Evolutionary conservation across 495 filamentous ascomycete genomes (phyloP).

Genomic region (Melanomma pulvis-pyrius): DNA sequence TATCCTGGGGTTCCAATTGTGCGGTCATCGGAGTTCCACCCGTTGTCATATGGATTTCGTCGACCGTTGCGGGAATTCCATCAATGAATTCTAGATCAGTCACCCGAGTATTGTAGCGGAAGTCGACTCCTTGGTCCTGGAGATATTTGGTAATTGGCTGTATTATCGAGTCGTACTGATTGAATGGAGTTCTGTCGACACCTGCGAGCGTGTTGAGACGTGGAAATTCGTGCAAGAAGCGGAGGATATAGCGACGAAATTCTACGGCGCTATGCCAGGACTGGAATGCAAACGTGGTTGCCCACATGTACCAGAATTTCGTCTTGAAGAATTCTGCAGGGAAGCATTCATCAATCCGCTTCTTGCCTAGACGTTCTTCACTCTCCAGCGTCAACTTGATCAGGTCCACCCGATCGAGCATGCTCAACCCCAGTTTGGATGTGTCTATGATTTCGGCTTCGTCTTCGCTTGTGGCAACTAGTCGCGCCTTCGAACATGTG

Average conservation of each 20-base stretch:
- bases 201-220: conserved; percentile 40
- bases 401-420: conserved; percentile 44
- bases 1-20: conserved; percentile 23
- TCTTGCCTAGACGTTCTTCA: conserved; percentile 43
- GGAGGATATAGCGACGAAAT: conserved; percentile 38
- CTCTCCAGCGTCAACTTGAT: conserved; percentile 41
- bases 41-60: conserved; percentile 33
- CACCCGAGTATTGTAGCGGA: conserved; percentile 44
- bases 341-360: conserved; percentile 48
- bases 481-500: conserved; percentile 18
- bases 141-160: conserved; percentile 49
- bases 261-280: conserved; percentile 49
- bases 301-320: conserved; percentile 48
- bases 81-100: conserved; percentile 35
- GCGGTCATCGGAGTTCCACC: conserved; percentile 29
- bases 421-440: conserved; percentile 34
- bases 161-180: conserved; percentile 50
- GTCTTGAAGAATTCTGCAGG: conserved; percentile 47
- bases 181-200: conserved; percentile 45
- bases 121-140: conserved; percentile 48
- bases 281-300: conserved; percentile 50
- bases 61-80: conserved; percentile 36
- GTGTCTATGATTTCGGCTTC: conserved; percentile 15
- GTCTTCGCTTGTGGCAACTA: conserved; percentile 10
- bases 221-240: conserved; percentile 39